phyloP scores from a whole-genome alignment of 768 basidiomycete species.

The Pholiota conissans region DNA sequence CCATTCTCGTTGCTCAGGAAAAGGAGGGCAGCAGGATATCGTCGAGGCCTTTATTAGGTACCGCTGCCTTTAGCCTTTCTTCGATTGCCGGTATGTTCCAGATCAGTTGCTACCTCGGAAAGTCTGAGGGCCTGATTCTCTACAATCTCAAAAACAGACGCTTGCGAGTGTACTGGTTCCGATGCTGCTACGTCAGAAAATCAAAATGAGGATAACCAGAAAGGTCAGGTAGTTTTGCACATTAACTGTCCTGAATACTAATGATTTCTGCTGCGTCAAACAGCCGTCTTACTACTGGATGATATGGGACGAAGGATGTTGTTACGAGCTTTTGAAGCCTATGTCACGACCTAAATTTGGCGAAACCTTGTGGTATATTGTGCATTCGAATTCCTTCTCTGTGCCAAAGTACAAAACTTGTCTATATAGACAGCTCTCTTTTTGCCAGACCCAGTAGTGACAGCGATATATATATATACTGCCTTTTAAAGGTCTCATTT shows the following conservation, averaged over 20 bases:
- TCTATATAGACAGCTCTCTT: no score
- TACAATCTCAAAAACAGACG: no score
- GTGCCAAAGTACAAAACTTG: no score
- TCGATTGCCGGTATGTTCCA: neutral
- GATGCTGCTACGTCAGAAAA: neutral
- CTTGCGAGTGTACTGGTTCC: neutral
- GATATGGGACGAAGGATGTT: conserved; percentile 13
- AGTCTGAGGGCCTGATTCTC: no score
- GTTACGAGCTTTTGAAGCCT: conserved; percentile 12
- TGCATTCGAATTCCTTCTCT: no score
- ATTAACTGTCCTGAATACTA: neutral
- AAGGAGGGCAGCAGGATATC: neutral
- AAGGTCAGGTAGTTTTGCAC: neutral
- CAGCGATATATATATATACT: no score
- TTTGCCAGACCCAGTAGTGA: no score
- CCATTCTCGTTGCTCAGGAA: neutral
- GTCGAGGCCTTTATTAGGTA: neutral
- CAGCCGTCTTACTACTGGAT: conserved; percentile 11
- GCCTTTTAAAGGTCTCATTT: no score
- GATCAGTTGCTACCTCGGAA: neutral
- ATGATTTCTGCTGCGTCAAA: neutral
- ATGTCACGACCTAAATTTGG: conserved; percentile 5
- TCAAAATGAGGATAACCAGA: neutral
- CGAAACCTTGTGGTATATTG: no score
- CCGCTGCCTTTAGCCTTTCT: neutral